These are phyloP conservation scores for Hymenoscyphus scutula DNA, from an alignment of 2,329 filamentous ascomycete species.

Conservation along the genomic window DNA sequence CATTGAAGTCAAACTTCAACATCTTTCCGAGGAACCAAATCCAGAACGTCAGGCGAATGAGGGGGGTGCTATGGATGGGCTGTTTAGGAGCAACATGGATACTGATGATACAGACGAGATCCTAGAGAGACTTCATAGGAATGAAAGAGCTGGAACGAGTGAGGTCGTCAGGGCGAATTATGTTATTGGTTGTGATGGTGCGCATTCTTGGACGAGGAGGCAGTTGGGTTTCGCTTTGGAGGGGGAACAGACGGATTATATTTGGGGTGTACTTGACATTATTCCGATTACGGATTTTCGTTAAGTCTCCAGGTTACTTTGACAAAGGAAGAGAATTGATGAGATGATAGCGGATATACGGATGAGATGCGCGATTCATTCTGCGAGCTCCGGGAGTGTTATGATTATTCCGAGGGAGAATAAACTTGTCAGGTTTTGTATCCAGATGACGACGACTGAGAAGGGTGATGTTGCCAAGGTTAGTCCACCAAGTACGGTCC, in stretches of 20 bases:
- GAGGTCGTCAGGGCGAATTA: conserved; percentile 59
- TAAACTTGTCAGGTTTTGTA: conserved; percentile 58
- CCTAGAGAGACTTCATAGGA: conserved; percentile 32
- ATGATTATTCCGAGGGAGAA: conserved; percentile 61
- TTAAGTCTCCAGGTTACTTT: conserved; percentile 1
- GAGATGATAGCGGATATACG: conserved; percentile 63
- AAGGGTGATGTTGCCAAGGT: conserved; percentile 39
- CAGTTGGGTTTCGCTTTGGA: conserved; percentile 55
- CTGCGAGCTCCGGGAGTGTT: conserved; percentile 49
- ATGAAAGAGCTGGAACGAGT: conserved; percentile 46
- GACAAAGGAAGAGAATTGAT: conserved; percentile 45
- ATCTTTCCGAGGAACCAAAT: conserved; percentile 56
- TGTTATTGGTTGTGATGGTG: conserved; percentile 60
- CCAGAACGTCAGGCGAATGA: conserved; percentile 41
- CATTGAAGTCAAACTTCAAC: conserved; percentile 56
- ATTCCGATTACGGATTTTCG: conserved; percentile 44
- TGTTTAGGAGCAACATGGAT: conserved; percentile 59
- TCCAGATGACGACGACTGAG: conserved; percentile 55
- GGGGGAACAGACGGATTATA: conserved; percentile 55
- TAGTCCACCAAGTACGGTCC: neutral
- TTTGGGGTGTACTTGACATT: conserved; percentile 56
- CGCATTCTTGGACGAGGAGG: conserved; percentile 51
- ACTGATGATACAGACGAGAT: conserved; percentile 57
- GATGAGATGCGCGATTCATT: conserved; percentile 55
- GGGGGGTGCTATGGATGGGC: conserved; percentile 42